Conservation (phyloP, 345 rosid species). For the Diplotaxis tenuifolia region DNA sequence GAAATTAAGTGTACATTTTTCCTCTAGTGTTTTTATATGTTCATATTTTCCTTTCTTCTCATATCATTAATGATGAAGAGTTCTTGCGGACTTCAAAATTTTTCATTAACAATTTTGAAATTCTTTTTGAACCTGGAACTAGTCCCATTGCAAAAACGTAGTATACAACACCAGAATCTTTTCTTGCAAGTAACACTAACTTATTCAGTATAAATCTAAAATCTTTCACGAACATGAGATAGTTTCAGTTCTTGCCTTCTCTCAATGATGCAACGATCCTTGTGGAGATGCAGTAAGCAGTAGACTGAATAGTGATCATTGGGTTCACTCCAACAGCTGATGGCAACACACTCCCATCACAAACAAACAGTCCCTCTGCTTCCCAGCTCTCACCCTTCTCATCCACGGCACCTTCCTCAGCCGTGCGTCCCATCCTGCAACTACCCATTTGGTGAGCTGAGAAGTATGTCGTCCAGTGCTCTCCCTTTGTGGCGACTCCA, state of each 20-base stretch:
- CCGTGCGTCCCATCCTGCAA: slow-evolving; percentile 57
- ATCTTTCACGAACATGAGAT: background rate
- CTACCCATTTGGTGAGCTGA: slow-evolving; percentile 81
- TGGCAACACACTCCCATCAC: slow-evolving; percentile 65
- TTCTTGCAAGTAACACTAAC: background rate
- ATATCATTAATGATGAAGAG: background rate
- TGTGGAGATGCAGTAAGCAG: slow-evolving; percentile 47
- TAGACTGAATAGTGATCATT: slow-evolving; percentile 65
- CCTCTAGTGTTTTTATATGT: too few species aligned
- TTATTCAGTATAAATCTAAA: background rate
- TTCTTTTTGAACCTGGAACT: background rate
- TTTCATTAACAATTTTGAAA: background rate
- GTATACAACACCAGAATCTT: background rate
- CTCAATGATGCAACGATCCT: slow-evolving; percentile 25
- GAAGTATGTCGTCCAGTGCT: slow-evolving; percentile 44
- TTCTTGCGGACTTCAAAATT: background rate
- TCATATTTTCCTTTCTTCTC: too few species aligned
- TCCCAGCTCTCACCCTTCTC: slow-evolving; percentile 69
- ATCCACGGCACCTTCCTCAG: slow-evolving; percentile 57
- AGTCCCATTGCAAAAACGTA: background rate
- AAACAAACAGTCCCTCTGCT: slow-evolving; percentile 57
- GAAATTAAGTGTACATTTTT: too few species aligned
- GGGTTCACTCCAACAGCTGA: slow-evolving; percentile 67
- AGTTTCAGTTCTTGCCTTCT: background rate
- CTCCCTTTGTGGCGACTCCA: slow-evolving; percentile 38